A percentile compares a stretch with the other conserved stretches of the same genome.
These are phyloP conservation scores for Tothia fuscella DNA, from an alignment of 2,329 filamentous ascomycete species.

Conservation along the genomic window DNA sequence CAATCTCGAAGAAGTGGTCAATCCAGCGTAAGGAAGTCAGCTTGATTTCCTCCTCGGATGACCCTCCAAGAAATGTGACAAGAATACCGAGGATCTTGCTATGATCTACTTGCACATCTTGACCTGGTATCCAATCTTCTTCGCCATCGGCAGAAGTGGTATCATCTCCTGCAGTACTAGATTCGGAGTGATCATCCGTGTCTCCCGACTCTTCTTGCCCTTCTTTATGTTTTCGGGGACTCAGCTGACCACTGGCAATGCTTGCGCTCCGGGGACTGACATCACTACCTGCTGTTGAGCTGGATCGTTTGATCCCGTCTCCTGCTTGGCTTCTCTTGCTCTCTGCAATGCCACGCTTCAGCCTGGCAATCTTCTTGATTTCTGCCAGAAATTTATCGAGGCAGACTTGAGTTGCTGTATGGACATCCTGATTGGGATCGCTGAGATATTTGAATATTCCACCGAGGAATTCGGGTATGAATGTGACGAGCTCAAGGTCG, in stretches of 20 bases:
- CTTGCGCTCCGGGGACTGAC: conserved; percentile 22
- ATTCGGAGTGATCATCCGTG: conserved; percentile 39
- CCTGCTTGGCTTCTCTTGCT: conserved; percentile 60
- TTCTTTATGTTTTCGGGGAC: neutral
- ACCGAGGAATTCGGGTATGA: conserved; percentile 80
- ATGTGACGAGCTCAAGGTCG: conserved; percentile 86
- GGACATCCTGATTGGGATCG: conserved; percentile 86
- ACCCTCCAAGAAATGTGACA: conserved; percentile 75
- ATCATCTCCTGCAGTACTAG: conserved; percentile 43
- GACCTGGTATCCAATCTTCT: conserved; percentile 93
- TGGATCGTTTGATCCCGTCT: conserved; percentile 56
- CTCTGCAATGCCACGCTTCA: conserved; percentile 86
- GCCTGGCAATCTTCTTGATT: conserved; percentile 84
- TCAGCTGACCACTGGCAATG: conserved; percentile 16
- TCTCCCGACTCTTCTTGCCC: conserved; percentile 10
- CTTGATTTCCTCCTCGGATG: conserved; percentile 83
- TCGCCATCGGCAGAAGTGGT: conserved; percentile 40
- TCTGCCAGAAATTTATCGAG: conserved; percentile 84
- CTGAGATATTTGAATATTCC: conserved; percentile 86
- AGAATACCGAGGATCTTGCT: conserved; percentile 84
- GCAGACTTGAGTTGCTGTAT: conserved; percentile 78
- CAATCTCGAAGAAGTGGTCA: conserved; percentile 92
- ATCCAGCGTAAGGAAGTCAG: conserved; percentile 91
- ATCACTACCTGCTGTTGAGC: conserved; percentile 36
- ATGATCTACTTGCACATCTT: conserved; percentile 92